These are phyloP conservation scores for Pleurozium schreberi DNA, from an alignment of 225 moss, liverwort and hornwort species.

Conservation along the genomic window DNA sequence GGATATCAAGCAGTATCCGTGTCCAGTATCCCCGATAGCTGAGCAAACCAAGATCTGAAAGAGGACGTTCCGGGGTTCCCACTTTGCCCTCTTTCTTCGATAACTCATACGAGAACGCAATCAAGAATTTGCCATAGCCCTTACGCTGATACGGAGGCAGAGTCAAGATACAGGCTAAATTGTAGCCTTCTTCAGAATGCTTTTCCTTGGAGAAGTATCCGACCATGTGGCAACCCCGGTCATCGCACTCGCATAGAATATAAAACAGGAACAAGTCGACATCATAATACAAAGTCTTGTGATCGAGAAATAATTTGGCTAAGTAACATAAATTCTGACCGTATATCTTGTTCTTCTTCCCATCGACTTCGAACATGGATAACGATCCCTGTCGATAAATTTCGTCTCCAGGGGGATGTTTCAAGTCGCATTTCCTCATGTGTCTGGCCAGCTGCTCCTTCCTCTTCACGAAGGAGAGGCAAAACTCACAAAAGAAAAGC, in stretches of 20 bases:
- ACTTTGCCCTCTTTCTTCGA: slow-evolving; percentile 95
- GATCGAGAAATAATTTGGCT: slow-evolving; percentile 86
- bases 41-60: slow-evolving; percentile 85
- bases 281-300: slow-evolving; percentile 92
- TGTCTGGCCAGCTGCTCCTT: slow-evolving; percentile 95
- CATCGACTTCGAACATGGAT: slow-evolving; percentile 98
- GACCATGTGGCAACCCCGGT: slow-evolving; percentile 96
- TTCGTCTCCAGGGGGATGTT: slow-evolving; percentile 94
- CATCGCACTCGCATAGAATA: slow-evolving; percentile 90
- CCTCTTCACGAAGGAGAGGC: slow-evolving; percentile 86
- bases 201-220: slow-evolving; percentile 99
- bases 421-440: slow-evolving; percentile 89
- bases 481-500: slow-evolving; percentile 93
- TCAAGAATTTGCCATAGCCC: slow-evolving; percentile 91
- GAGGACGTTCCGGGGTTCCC: slow-evolving; percentile 87
- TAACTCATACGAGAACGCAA: slow-evolving; percentile 89
- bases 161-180: slow-evolving; percentile 80
- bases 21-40: slow-evolving; percentile 97
- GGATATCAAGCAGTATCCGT: slow-evolving; percentile 77
- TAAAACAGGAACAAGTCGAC: slow-evolving; percentile 92
- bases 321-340: slow-evolving; percentile 92
- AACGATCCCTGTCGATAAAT: slow-evolving; percentile 87
- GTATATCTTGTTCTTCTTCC: slow-evolving; percentile 96
- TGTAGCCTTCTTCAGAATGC: slow-evolving; percentile 93
- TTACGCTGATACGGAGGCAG: slow-evolving; percentile 95